Evolutionary conservation across 2,329 filamentous ascomycete species (phyloP), one percentile per base, ranked within the genome.

Genomic region (Talaromyces sp.): DNA sequence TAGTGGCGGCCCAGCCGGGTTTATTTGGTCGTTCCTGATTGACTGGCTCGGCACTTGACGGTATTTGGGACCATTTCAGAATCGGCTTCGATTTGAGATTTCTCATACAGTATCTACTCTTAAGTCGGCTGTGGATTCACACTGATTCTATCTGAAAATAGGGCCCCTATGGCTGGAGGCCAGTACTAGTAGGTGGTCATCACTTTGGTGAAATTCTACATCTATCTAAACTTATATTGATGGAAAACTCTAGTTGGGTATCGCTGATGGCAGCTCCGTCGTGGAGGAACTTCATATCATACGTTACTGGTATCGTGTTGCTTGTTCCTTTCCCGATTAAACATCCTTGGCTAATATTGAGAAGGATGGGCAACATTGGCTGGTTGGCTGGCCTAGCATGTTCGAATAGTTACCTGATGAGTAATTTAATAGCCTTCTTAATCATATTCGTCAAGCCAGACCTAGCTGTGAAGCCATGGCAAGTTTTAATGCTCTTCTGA

Each of bases 151-250:
- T 51, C 40, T 12, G 30, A 23, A 28, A 40, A 16, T 14, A 61
- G 59, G 59, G 54, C 59, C 23, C 59, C 59, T 27, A 57, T 47
- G 10, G 30, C 40, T 14, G 54, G 54, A 27, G 59, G 59, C n/a
- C 44, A 57, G 30, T 54, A n/a, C n/a, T 33, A 57, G 30, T 54
- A n/a, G 33, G 52, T 54, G 6, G 12, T 2, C 10, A 34, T 34
- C 33, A 34, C 23, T 9, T 10, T 34, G 9, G 10, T 34, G 12
- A 47, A 5, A 10, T 47, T 47, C 42, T 14, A 14, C 16, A 27
- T 18, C 6, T 33, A 27, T 18, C 16, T 33, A 54, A 18, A 3
- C 9, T 14, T 30, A 34, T 31, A 30, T 18, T 31, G 52, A 54
- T 18, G 28, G 52, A 54, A 27, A 30, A 14, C 10, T 14, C 28